These are phyloP conservation scores for Fragilaria crotonensis DNA, from an alignment of 108 stramenopile genomes.

Conservation along the genomic window DNA sequence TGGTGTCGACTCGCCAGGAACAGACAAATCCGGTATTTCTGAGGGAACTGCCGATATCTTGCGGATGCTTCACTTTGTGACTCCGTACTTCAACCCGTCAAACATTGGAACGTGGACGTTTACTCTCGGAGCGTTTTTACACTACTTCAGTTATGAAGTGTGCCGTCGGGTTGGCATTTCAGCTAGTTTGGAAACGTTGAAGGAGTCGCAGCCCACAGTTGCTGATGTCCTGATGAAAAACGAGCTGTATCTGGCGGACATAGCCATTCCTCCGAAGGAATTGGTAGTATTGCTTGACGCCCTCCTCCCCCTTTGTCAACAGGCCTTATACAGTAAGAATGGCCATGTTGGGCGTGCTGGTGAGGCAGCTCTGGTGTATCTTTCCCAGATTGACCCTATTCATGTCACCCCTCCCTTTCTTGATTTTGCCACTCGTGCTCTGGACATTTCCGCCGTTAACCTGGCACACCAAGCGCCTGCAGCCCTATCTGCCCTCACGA, in stretches of 20 bases:
- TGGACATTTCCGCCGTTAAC: slow-evolving; percentile 76
- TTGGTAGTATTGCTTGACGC: slow-evolving; percentile 66
- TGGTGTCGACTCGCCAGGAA: slow-evolving; percentile 22
- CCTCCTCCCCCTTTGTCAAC: slow-evolving; percentile 76
- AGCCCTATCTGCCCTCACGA: slow-evolving; percentile 63
- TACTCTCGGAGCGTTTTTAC: slow-evolving; percentile 75
- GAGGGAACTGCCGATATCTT: slow-evolving; percentile 73
- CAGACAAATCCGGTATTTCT: slow-evolving; percentile 17
- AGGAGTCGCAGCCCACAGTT: slow-evolving; percentile 26
- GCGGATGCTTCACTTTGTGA: slow-evolving; percentile 65
- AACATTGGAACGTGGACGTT: slow-evolving; percentile 87
- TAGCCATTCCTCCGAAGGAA: slow-evolving; percentile 52
- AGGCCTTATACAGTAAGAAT: slow-evolving; percentile 82
- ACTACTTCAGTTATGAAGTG: slow-evolving; percentile 79
- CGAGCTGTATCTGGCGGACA: slow-evolving; percentile 42
- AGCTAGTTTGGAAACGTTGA: slow-evolving; percentile 51
- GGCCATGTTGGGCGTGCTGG: slow-evolving; percentile 74
- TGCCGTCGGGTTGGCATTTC: slow-evolving; percentile 58
- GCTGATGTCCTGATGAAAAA: slow-evolving; percentile 34
- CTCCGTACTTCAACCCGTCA: slow-evolving; percentile 88
- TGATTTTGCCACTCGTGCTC: slow-evolving; percentile 76
- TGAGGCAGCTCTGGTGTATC: slow-evolving; percentile 72
- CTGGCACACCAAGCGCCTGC: slow-evolving; percentile 85
- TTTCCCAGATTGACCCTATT: slow-evolving; percentile 71
- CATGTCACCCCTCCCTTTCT: slow-evolving; percentile 65